Evolutionary conservation across 495 filamentous ascomycete species (phyloP), one percentile per base, ranked within the genome.

Genomic region (Aspergillus biplanus): DNA sequence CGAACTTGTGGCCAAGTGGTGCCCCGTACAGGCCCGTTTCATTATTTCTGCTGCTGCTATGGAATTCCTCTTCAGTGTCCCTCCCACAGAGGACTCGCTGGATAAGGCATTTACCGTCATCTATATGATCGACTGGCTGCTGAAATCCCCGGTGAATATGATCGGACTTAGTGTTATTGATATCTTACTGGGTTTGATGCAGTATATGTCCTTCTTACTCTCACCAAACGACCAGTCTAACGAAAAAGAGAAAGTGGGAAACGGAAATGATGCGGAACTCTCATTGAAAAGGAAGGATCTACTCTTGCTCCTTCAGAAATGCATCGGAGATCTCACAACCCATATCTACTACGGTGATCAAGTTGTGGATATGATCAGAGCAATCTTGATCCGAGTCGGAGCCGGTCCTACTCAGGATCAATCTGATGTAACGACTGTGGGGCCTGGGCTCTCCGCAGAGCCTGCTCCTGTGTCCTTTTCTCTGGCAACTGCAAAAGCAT

Each of bases 301-400:
- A 13, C 80, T 94, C 44, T 71, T 75, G 18, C 83, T 86, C 16
- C 78, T 97, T 6, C 87, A 92, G 66, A 82, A 85, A 63, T 93
- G 88, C 72, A 92, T 96, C 61, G 91, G 90, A 7, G 84, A 90
- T 71, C 80, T 97, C n/a, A 92, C 91, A 2, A 96, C 91, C 1
- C 93, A 97, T 71, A 87, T 94, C 13, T 97, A 97, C 74, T 97
- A 97, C 72, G 89, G 90, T 1, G 93, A 97, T 63, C 93, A 97
- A 70, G 90, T 97, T 52, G 86, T 89, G 4, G 93, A 97, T 70
- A 97, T 97, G 90, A 87, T 96, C 52, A 82, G 86, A 3, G 85
- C 90, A 0, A 88, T 97, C 47, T 77, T 97, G 33, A 75, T 82
- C 32, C 87, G 90, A 39, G 83, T 97, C 39, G 93, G 89, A 67